Conservation (phyloP, 371 early-diverging fungal genomes). For the Dichotomocladium elegans region DNA sequence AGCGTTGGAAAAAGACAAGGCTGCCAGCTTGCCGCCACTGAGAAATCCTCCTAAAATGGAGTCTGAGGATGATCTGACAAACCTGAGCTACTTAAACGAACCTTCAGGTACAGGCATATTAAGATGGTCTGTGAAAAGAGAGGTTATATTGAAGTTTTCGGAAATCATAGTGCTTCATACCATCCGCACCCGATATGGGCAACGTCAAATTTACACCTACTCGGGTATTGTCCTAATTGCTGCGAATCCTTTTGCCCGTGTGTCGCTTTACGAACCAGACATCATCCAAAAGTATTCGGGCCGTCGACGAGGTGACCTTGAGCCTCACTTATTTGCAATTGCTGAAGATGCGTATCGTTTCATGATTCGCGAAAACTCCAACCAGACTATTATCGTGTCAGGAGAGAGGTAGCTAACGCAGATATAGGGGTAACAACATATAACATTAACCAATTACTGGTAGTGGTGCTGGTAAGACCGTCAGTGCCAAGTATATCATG, state of each 20-base stretch:
- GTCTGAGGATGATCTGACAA: conserved; percentile 88
- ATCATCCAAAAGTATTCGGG: conserved; percentile 91
- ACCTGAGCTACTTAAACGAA: conserved; percentile 89
- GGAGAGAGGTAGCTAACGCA: conserved; percentile 79
- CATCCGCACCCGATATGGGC: conserved; percentile 80
- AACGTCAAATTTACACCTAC: conserved; percentile 96
- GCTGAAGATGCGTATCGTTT: conserved; percentile 97
- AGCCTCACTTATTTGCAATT: conserved; percentile 98
- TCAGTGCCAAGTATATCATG: conserved; percentile 96
- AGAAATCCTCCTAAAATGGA: conserved; percentile 89
- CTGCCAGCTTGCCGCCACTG: conserved; percentile 75
- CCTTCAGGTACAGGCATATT: conserved; percentile 61
- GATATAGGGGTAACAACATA: background rate
- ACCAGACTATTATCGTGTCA: conserved; percentile 98
- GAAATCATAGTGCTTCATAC: conserved; percentile 73
- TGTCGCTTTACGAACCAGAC: conserved; percentile 85
- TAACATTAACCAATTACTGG: background rate
- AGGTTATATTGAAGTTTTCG: background rate
- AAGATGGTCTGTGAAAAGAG: background rate
- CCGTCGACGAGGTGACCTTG: conserved; percentile 88
- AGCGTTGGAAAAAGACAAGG: conserved; percentile 65
- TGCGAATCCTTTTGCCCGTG: conserved; percentile 94
- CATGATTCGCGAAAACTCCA: conserved; percentile 87
- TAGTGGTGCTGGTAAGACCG: conserved; percentile 95
- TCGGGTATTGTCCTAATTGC: conserved; percentile 98